Percentiles rank a stretch among this genome's conserved stretches.
phyloP scores from a whole-genome alignment of 169 alveolate species.

The Plasmodium berghei region DNA sequence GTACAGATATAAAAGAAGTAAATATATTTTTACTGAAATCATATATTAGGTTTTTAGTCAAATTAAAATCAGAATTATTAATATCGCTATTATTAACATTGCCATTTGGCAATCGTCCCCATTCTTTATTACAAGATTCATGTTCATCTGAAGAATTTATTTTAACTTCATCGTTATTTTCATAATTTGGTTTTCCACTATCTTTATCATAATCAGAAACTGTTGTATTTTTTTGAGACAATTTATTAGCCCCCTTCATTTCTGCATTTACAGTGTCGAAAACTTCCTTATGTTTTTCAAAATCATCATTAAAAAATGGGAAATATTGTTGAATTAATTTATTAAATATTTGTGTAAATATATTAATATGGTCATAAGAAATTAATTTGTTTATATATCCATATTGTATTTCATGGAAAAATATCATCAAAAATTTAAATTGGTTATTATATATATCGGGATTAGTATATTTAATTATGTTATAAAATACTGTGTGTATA shows the following conservation, averaged over 20 bases:
- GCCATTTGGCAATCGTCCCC: background rate
- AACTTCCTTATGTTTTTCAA: constrained; percentile 88
- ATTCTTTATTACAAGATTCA: background rate
- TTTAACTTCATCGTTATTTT: background rate
- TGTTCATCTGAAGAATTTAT: background rate
- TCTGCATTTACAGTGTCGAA: constrained; percentile 86
- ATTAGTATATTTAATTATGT: constrained; percentile 49
- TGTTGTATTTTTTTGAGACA: background rate
- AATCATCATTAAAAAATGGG: constrained; percentile 76
- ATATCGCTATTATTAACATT: background rate
- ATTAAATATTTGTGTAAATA: constrained; percentile 51
- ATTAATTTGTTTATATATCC: constrained; percentile 47
- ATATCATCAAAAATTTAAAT: constrained; percentile 62
- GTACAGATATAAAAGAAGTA: constrained; percentile 92
- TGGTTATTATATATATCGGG: constrained; percentile 59
- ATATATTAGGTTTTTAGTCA: constrained; percentile 83
- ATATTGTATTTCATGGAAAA: constrained; percentile 72
- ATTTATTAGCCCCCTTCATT: background rate
- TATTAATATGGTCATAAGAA: constrained; percentile 62
- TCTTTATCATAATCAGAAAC: background rate
- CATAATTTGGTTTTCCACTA: background rate
- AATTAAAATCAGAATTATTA: constrained; percentile 83
- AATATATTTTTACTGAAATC: constrained; percentile 87
- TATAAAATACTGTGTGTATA: constrained; percentile 75
- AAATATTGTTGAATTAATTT: constrained; percentile 38